Evolutionary conservation across 768 basidiomycete species (phyloP).

Genomic region (Leucocoprinus leucothites): DNA sequence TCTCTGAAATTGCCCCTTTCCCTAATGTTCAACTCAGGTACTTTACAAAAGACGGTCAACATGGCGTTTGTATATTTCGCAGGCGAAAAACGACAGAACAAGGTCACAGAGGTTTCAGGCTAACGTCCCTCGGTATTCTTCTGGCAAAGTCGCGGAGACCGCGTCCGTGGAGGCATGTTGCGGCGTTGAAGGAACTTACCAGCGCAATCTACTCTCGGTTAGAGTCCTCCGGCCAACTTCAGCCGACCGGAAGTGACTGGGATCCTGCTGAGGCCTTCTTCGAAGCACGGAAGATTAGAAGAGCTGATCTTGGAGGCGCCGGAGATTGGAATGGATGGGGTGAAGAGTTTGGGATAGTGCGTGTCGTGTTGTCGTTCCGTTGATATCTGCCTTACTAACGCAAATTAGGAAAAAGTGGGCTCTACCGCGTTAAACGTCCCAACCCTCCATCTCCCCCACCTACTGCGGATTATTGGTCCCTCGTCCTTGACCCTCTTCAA

Average conservation of each 20-base stretch:
- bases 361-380: slow-evolving; percentile 16
- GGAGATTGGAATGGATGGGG: slow-evolving; percentile 70
- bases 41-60: slow-evolving; percentile 54
- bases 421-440: slow-evolving; percentile 29
- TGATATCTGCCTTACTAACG: not conserved
- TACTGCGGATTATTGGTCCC: slow-evolving; percentile 75
- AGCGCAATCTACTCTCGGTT: slow-evolving; percentile 49
- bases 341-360: slow-evolving; percentile 57
- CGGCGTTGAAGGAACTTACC: slow-evolving; percentile 59
- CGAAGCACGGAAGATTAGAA: slow-evolving; percentile 52
- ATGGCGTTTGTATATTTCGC: slow-evolving; percentile 74
- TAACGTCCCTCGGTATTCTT: slow-evolving; percentile 75
- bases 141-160: slow-evolving; percentile 62
- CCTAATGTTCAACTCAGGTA: not conserved
- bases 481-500: slow-evolving; percentile 79
- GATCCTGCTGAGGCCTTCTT: slow-evolving; percentile 62
- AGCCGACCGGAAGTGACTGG: slow-evolving; percentile 58
- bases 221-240: slow-evolving; percentile 43
- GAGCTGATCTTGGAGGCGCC: slow-evolving; percentile 49
- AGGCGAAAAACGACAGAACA: slow-evolving; percentile 64
- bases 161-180: slow-evolving; percentile 74
- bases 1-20: not conserved
- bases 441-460: slow-evolving; percentile 68
- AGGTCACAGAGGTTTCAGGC: slow-evolving; percentile 76
- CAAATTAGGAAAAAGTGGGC: slow-evolving; percentile 20